Evolutionary conservation across 768 basidiomycete genomes (phyloP).

Genomic region (Harrya chromipes): DNA sequence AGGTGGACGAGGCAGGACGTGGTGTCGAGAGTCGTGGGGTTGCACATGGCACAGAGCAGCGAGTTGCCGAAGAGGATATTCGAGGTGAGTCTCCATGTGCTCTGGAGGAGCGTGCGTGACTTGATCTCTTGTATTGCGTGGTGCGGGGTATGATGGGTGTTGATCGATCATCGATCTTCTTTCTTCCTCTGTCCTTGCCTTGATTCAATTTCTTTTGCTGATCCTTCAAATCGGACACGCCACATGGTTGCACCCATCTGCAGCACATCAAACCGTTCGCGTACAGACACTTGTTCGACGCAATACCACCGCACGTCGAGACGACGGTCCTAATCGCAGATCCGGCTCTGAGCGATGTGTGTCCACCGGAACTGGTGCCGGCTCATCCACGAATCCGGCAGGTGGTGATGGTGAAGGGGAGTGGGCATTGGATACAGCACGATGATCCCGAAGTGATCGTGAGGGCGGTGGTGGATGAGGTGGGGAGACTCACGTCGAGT

Average conservation of each 20-base stretch:
- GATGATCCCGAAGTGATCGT: slow-evolving; percentile 7
- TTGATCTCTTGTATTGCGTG: no score
- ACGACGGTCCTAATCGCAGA: slow-evolving; percentile 16
- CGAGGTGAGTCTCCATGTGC: not conserved
- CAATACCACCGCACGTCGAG: slow-evolving; percentile 9
- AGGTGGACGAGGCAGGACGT: slow-evolving; percentile 15
- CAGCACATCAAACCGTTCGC: slow-evolving; percentile 15
- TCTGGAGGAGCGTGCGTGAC: no score
- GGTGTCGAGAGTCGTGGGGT: slow-evolving; percentile 10
- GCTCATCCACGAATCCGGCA: slow-evolving; percentile 3
- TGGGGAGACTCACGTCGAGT: not conserved
- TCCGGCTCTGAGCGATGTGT: slow-evolving; percentile 1
- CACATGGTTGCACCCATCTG: no score
- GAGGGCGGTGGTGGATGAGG: not conserved
- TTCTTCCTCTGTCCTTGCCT: no score
- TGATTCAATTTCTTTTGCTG: no score
- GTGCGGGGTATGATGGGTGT: no score
- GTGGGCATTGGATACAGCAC: slow-evolving; percentile 17
- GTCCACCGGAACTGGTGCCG: slow-evolving; percentile 4
- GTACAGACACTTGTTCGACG: slow-evolving; percentile 9
- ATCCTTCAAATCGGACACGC: no score
- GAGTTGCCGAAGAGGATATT: slow-evolving; percentile 4
- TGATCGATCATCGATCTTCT: no score
- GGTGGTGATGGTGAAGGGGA: slow-evolving; percentile 3
- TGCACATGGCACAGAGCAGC: slow-evolving; percentile 6